Conservation (phyloP, 805 yeast species). For the Alloascoidea africana region DNA sequence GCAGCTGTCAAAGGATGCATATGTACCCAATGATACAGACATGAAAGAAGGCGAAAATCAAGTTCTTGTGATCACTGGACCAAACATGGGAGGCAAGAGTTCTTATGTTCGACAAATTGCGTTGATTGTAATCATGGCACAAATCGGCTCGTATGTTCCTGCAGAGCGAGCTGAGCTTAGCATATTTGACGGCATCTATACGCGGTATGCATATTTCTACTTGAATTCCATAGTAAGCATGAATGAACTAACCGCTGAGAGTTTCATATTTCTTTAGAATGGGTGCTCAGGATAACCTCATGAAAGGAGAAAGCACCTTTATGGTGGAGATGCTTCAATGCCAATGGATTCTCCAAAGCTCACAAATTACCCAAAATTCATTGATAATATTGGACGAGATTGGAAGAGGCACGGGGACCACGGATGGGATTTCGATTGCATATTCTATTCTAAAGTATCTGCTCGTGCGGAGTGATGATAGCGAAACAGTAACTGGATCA, state of each 20-base stretch:
- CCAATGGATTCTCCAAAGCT: slow-evolving; percentile 32
- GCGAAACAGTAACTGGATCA: slow-evolving; percentile 8
- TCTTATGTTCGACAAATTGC: slow-evolving; percentile 67
- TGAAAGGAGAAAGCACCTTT: slow-evolving; percentile 71
- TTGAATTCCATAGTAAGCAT: background rate
- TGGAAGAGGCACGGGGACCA: slow-evolving; percentile 61
- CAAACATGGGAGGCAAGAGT: slow-evolving; percentile 83
- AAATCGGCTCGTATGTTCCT: slow-evolving; percentile 65
- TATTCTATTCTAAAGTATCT: slow-evolving; percentile 53
- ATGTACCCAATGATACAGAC: slow-evolving; percentile 51
- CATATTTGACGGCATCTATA: slow-evolving; percentile 41
- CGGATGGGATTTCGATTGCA: slow-evolving; percentile 76
- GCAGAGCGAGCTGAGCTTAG: slow-evolving; percentile 47
- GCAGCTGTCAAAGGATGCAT: slow-evolving; percentile 23
- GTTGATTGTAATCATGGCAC: slow-evolving; percentile 54
- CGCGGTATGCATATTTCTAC: slow-evolving; percentile 16
- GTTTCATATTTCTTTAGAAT: slow-evolving; percentile 34
- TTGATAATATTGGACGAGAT: slow-evolving; percentile 60
- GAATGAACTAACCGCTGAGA: too few species aligned
- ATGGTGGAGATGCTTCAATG: slow-evolving; percentile 66
- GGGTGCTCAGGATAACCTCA: slow-evolving; percentile 73
- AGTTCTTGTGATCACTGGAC: slow-evolving; percentile 62
- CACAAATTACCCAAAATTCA: slow-evolving; percentile 30
- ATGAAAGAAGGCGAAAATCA: slow-evolving; percentile 33
- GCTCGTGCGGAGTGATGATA: slow-evolving; percentile 12